A percentile compares a stretch with the other conserved stretches of the same genome.
These are phyloP conservation scores for Bidens hawaiensis DNA, from an alignment of 140 eudicot genomes.

Conservation along the genomic window DNA sequence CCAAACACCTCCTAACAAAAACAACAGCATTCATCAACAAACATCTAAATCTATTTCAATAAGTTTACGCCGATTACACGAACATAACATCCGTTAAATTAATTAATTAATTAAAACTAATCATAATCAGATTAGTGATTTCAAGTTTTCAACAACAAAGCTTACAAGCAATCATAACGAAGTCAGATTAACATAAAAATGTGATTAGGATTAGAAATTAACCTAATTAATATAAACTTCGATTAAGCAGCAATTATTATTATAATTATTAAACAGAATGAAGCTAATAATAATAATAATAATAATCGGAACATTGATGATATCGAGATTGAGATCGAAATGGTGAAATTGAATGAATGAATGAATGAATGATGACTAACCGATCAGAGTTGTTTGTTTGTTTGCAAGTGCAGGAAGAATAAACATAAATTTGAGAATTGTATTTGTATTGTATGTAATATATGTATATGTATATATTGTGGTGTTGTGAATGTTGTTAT, in stretches of 20 bases:
- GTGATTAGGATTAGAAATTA: constrained; percentile 8
- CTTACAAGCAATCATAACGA: background rate
- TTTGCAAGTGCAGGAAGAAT: constrained; percentile 20
- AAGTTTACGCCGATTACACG: background rate
- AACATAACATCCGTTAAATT: background rate
- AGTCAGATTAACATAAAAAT: constrained; percentile 20
- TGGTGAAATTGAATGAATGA: background rate
- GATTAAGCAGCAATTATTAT: constrained; percentile 11
- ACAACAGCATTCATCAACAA: background rate
- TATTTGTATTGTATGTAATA: constrained; percentile 13
- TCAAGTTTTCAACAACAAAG: constrained; percentile 3
- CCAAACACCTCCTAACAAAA: background rate
- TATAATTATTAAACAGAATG: constrained; percentile 6
- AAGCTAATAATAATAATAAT: constrained; percentile 13
- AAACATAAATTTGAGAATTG: too few relatives aligned
- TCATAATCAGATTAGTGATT: background rate
- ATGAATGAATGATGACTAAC: constrained; percentile 22
- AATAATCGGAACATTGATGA: background rate
- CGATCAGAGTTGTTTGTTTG: constrained; percentile 9
- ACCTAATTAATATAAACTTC: constrained; percentile 6
- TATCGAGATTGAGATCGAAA: background rate
- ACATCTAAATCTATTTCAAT: background rate
- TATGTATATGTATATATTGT: background rate
- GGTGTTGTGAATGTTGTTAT: background rate
- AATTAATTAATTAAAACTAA: too few relatives aligned